Percentiles rank a stretch among this genome's conserved stretches.
These are phyloP conservation scores for Karstenula rhodostoma DNA, from an alignment of 2,329 filamentous ascomycete species.

Conservation along the genomic window DNA sequence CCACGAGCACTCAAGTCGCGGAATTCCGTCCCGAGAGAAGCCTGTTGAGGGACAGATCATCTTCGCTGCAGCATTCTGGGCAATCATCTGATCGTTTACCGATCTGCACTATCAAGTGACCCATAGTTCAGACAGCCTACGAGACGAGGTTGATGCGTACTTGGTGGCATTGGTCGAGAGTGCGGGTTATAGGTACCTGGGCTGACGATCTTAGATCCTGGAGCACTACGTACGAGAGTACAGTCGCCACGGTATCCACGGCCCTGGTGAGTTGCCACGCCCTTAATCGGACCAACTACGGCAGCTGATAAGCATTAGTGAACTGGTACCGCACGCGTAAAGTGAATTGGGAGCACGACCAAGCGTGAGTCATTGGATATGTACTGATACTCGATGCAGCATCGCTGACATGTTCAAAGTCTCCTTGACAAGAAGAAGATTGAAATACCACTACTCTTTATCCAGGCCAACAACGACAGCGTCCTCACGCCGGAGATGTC, in stretches of 20 bases:
- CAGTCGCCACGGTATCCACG: slow-evolving; percentile 74
- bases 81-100: not conserved
- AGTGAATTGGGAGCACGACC: slow-evolving; percentile 81
- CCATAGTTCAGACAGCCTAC: not conserved
- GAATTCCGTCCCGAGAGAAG: not conserved
- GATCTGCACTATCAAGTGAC: not conserved
- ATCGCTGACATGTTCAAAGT: slow-evolving; percentile 24
- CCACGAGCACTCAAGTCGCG: not conserved
- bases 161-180: not conserved
- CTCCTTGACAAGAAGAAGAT: slow-evolving; percentile 44
- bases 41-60: not conserved
- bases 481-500: slow-evolving; percentile 78
- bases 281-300: slow-evolving; percentile 1
- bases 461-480: slow-evolving; percentile 74
- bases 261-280: slow-evolving; percentile 63
- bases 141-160: not conserved
- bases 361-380: slow-evolving; percentile 41
- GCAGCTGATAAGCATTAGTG: slow-evolving; percentile 52
- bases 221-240: slow-evolving; percentile 81
- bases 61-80: not conserved
- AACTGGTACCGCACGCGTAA: slow-evolving; percentile 86
- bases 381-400: not conserved
- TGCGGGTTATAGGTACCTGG: not conserved
- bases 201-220: slow-evolving; percentile 54
- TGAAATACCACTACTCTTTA: slow-evolving; percentile 70